Base-by-base conservation (phyloP, 2,329 filamentous ascomycete genomes). In the Coleophoma cylindrospora region DNA sequence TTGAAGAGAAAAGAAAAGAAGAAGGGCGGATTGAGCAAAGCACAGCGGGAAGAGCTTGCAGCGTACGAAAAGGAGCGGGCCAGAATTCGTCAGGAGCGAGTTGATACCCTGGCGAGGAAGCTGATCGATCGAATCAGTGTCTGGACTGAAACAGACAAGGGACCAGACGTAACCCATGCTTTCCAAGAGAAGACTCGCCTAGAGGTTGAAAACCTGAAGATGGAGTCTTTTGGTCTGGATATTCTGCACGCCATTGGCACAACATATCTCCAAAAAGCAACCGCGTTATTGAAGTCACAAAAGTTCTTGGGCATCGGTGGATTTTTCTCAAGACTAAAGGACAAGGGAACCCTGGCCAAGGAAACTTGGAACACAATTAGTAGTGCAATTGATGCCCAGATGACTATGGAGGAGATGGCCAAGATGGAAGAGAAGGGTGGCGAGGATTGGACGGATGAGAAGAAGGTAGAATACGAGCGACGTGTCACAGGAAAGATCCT, bases 371-470 rank as follows among this genome's bases (percentile, higher is more conserved):
- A 89, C 65, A 99, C 94, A 32, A 96, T 99, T 66, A 91, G 85
- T 56, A 95, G 89, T 47, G 94, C 94, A 37, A 95, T 99, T 57
- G 91, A 96, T 65, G 94, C 94, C 22, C 94, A 99, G 74, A 87
- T 96, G 75, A 96, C 91, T 53, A 96, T 99, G 83, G 92, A 99
- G 74, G 92, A 96, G 70, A 97, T 99, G 94, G 91, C 91, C 49
- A 91, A 92, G 68, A 78, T 92, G 70, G 94, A 99, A 73, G 89
- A 96, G 74, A 85, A 86, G 64, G 94, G 92, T 48, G 94, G 94
- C 45, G 94, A 96, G 50, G 91, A 96, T 54, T 99, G 94, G 94
- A 97, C 94, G 1, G 94, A 99, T 55, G 94, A 97, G 82, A 91
- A 88, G 76, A 91, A 91, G 72, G 85, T 86, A 40, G 94, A 99